Evolutionary conservation across 2,329 filamentous ascomycete genomes (phyloP).

Genomic region (Xylaria sp.): DNA sequence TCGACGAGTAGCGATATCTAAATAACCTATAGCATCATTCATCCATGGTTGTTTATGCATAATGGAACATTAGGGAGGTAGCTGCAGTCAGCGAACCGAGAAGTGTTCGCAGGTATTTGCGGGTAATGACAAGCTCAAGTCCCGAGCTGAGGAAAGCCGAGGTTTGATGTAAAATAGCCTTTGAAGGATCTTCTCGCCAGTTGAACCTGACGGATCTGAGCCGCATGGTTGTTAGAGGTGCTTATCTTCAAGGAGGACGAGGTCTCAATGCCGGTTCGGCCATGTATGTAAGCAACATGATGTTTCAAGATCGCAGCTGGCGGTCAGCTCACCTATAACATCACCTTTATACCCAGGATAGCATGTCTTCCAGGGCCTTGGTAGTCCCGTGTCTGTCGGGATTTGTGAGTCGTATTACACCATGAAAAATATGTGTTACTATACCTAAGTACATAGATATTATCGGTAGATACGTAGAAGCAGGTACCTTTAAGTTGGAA

Average conservation of each 20-base stretch:
- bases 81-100: not conserved
- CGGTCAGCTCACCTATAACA: slow-evolving; percentile 28
- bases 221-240: not conserved
- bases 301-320: slow-evolving; percentile 25
- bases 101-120: slow-evolving; percentile 10
- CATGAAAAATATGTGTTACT: not conserved
- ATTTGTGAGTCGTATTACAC: not conserved
- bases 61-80: not conserved
- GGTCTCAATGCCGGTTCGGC: not conserved
- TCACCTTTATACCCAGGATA: slow-evolving; percentile 17
- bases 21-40: slow-evolving; percentile 11
- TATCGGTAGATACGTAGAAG: not conserved
- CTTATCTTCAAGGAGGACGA: not conserved
- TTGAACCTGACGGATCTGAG: not conserved
- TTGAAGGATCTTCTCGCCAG: not conserved
- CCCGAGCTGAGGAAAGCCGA: slow-evolving; percentile 4
- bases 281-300: not conserved
- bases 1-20: slow-evolving; percentile 5
- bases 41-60: slow-evolving; percentile 16
- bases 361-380: not conserved
- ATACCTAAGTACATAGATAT: no score
- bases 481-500: not conserved
- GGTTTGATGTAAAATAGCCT: slow-evolving; percentile 10
- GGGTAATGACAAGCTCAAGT: not conserved
- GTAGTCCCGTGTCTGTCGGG: not conserved